Evolutionary conservation across 805 yeast species (phyloP).

Genomic region (Nakazawaea populi): DNA sequence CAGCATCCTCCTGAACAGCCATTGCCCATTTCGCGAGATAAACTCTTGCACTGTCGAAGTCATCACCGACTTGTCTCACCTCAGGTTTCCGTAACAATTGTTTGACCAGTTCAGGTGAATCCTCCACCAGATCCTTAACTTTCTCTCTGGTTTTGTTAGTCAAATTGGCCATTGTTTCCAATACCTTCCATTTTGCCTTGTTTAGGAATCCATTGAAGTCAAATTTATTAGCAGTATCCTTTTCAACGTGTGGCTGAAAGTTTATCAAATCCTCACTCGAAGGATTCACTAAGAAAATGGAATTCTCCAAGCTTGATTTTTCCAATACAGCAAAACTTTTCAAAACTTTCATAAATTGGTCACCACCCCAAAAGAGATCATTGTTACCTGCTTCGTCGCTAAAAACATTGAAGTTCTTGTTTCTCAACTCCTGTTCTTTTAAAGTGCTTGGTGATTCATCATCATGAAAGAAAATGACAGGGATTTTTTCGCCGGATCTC

Average conservation of each 20-base stretch:
- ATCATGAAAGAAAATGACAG: conserved; percentile 90
- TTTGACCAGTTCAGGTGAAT: conserved; percentile 51
- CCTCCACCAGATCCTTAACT: conserved; percentile 54
- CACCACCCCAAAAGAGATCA: conserved; percentile 86
- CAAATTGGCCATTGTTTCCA: conserved; percentile 79
- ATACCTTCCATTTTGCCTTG: conserved; percentile 78
- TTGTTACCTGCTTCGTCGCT: conserved; percentile 41
- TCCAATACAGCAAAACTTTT: conserved; percentile 54
- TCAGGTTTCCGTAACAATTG: conserved; percentile 69
- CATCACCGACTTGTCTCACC: conserved; percentile 75
- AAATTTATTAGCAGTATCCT: conserved; percentile 23
- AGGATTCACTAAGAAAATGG: conserved; percentile 76
- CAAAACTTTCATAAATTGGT: conserved; percentile 57
- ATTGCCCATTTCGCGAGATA: conserved; percentile 96
- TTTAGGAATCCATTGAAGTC: conserved; percentile 44
- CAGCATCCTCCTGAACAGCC: conserved; percentile 89
- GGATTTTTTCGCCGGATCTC: conserved; percentile 59
- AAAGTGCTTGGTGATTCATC: conserved; percentile 75
- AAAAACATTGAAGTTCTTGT: conserved; percentile 71
- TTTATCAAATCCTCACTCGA: conserved; percentile 56
- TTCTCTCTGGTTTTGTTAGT: conserved; percentile 61
- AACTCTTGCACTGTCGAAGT: conserved; percentile 87
- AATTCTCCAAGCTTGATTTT: conserved; percentile 63
- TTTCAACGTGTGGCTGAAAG: conserved; percentile 42
- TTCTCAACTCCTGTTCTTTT: conserved; percentile 51